Base-by-base conservation (phyloP, 768 basidiomycete genomes). In the Zangia roseola region DNA sequence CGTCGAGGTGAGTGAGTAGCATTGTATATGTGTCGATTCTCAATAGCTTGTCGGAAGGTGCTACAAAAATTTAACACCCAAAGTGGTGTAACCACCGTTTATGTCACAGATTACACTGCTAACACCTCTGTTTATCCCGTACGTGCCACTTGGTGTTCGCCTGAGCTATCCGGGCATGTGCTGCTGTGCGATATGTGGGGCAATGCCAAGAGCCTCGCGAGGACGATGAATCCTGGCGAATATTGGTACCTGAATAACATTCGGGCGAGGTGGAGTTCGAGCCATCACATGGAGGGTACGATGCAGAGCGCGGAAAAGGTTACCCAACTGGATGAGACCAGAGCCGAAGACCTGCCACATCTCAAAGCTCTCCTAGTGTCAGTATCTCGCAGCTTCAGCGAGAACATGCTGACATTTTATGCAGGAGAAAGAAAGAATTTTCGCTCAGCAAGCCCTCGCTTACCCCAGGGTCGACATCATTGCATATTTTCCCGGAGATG, bases 51-150 rank as follows among this genome's bases (percentile, higher is more conserved):
- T 23, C 30, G 10, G 47, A 47, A 86, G 85, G 71, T 86, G 17
- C 49, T 86, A 10, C 63, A 75, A 43, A 74, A 69, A 9, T 70
- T 75, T 41, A 40, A 50, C 30, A 76, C 71, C 49, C 58, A 68
- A n/a, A 64, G 67, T 30, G 63, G 55, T 6, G 68, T 75, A 3
- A 72, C 74, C 49, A 74, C 65, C 25, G 50, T 87, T 12, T 85
- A 79, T 60, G 82, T 84, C 43, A 86, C 86, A 1, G 86, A 88
- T 55, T 86, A 84, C 58, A 83, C 84, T 6, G 55, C 52, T 35
- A 81, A 79, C 45, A 40, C 65, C 5, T 50, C 54, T 7, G 56
- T 73, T 36, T 47, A 47, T 4, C 58, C 69, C 14, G 53, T 71
- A n/a, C 66, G 71, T 45, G 68, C 70, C 7, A 44, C 64, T 37